Evolutionary conservation across 2,329 filamentous ascomycete genomes (phyloP).

Genomic region (Xylaria sp.): DNA sequence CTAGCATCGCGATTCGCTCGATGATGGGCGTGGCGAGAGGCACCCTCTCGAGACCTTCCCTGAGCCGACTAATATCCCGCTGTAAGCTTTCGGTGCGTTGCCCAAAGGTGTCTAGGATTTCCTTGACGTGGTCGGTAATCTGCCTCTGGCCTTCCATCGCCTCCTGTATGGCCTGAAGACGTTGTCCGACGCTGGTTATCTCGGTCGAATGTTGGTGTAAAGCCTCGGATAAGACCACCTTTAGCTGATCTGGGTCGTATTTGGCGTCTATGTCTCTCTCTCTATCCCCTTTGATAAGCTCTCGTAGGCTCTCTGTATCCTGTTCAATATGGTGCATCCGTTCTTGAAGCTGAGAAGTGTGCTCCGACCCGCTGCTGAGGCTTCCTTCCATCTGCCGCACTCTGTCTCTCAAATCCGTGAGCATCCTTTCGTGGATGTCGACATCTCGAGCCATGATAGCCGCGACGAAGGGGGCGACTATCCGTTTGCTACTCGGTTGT

Average conservation of each 20-base stretch:
- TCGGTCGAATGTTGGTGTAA: constrained; percentile 7
- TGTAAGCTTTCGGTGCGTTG: constrained; percentile 4
- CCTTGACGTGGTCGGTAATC: constrained; percentile 1
- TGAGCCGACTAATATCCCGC: constrained; percentile 5
- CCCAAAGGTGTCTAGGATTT: neutral
- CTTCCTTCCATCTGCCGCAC: constrained; percentile 12
- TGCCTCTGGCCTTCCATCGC: constrained; percentile 10
- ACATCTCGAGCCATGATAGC: constrained; percentile 38
- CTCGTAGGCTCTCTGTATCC: constrained; percentile 21
- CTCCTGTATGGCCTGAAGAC: constrained; percentile 8
- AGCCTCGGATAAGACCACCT: constrained; percentile 2
- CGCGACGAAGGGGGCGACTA: constrained; percentile 35
- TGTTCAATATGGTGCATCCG: constrained; percentile 16
- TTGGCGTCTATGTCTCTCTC: neutral
- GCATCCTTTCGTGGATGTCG: constrained; percentile 28
- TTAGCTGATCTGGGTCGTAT: constrained; percentile 8
- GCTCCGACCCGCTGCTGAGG: neutral
- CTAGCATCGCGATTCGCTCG: constrained; percentile 10
- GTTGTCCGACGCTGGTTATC: neutral
- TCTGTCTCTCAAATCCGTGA: constrained; percentile 14
- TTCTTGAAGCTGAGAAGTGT: constrained; percentile 4
- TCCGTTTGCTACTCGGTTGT: constrained; percentile 29
- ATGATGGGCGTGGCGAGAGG: neutral
- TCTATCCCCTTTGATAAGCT: constrained; percentile 16
- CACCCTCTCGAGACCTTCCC: neutral